These are phyloP conservation scores for Yamadazyma philogaea DNA, from an alignment of 805 yeast genomes.

Conservation along the genomic window DNA sequence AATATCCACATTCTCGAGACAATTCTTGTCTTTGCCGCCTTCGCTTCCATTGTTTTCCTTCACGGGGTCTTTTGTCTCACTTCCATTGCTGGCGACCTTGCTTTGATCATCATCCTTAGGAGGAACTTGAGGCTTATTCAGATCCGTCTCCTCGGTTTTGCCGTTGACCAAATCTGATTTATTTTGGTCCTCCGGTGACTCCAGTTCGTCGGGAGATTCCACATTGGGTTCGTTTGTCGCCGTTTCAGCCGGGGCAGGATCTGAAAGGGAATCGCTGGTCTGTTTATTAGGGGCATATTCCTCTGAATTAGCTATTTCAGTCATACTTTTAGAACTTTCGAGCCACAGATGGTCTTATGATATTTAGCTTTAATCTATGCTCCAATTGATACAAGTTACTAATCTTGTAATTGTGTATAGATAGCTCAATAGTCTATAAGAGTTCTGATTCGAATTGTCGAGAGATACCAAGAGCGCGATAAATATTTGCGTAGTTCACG, in stretches of 20 bases:
- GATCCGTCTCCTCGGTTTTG: neutral
- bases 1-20: neutral
- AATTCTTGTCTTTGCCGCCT: neutral
- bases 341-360: too few relatives aligned
- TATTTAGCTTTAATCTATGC: neutral
- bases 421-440: neutral
- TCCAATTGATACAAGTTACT: neutral
- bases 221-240: neutral
- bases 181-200: neutral
- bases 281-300: neutral
- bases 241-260: neutral
- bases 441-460: slow-evolving; percentile 4
- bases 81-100: neutral
- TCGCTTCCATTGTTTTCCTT: neutral
- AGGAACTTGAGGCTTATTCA: neutral
- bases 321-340: neutral
- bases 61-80: neutral
- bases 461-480: neutral
- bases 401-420: neutral
- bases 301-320: neutral
- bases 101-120: neutral
- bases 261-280: neutral
- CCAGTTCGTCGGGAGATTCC: neutral
- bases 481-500: neutral
- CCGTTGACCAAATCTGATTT: neutral